phyloP scores from a whole-genome alignment of 2,329 filamentous ascomycete species.

The Fusarium austroafricanum region DNA sequence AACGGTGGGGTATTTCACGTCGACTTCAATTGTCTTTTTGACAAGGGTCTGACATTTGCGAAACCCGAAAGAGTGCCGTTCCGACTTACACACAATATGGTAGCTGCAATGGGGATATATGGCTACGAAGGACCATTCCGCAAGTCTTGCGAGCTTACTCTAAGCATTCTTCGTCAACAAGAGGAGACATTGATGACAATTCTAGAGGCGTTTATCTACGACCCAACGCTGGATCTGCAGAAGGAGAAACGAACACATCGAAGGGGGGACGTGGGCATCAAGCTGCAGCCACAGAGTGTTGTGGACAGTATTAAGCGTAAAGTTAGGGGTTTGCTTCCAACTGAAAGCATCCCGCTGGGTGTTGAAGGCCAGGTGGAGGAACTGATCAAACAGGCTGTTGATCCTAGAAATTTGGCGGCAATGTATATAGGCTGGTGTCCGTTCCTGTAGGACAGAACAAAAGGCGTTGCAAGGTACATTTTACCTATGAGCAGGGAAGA shows the following conservation, averaged over 20 bases:
- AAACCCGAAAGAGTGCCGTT: slow-evolving; percentile 97
- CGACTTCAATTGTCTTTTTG: slow-evolving; percentile 99
- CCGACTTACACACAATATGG: slow-evolving; percentile 97
- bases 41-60: slow-evolving; percentile 95
- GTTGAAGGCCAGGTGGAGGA: slow-evolving; percentile 99
- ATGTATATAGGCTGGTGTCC: slow-evolving; percentile 98
- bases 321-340: slow-evolving; percentile 82
- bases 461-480: not conserved
- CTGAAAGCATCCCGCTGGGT: slow-evolving; percentile 91
- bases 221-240: slow-evolving; percentile 94
- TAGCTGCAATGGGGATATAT: slow-evolving; percentile 95
- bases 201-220: slow-evolving; percentile 95
- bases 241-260: slow-evolving; percentile 66
- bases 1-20: slow-evolving; percentile 97
- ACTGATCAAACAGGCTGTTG: slow-evolving; percentile 86
- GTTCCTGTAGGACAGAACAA: slow-evolving; percentile 55
- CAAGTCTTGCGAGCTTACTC: slow-evolving; percentile 88
- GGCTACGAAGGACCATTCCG: slow-evolving; percentile 94
- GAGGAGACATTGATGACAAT: slow-evolving; percentile 98
- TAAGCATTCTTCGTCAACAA: slow-evolving; percentile 86
- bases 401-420: slow-evolving; percentile 80
- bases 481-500: not conserved
- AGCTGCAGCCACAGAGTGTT: slow-evolving; percentile 75
- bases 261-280: slow-evolving; percentile 56
- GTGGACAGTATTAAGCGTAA: slow-evolving; percentile 90